A percentile compares a stretch with the other conserved stretches of the same genome.
Conservation (phyloP, 1,284 basidiomycete genomes). For the Tilletiaria anomala region DNA sequence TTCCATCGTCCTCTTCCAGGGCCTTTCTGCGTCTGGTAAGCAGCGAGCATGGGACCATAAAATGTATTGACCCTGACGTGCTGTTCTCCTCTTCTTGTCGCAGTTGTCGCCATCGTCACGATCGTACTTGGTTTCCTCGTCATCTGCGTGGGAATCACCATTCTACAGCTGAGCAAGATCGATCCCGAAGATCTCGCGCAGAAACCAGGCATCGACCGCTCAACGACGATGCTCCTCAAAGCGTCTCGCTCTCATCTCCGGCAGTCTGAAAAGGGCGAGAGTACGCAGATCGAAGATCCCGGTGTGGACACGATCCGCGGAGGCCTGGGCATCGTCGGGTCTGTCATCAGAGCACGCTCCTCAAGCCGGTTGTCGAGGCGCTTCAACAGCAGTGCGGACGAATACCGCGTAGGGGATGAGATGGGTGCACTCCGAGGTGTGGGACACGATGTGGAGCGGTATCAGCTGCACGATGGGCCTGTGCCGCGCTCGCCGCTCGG, state of each 20-base stretch:
- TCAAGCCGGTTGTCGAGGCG: slow-evolving; percentile 19
- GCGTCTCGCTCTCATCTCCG: slow-evolving; percentile 21
- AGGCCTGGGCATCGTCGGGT: slow-evolving; percentile 35
- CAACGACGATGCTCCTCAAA: slow-evolving; percentile 29
- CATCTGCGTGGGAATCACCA: slow-evolving; percentile 69
- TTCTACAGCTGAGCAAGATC: slow-evolving; percentile 85
- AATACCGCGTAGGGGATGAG: slow-evolving; percentile 6
- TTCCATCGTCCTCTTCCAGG: slow-evolving; percentile 64
- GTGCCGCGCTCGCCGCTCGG: too few species aligned
- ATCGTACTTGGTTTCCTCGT: slow-evolving; percentile 75
- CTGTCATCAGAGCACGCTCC: slow-evolving; percentile 32
- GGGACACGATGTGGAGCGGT: slow-evolving; percentile 8
- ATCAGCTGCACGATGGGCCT: slow-evolving; percentile 31
- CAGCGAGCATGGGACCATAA: slow-evolving; percentile 56
- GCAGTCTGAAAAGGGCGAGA: slow-evolving; percentile 9
- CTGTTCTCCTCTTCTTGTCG: too few species aligned
- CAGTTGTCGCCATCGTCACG: slow-evolving; percentile 50
- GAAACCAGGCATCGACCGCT: slow-evolving; percentile 27
- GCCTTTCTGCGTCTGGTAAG: slow-evolving; percentile 66
- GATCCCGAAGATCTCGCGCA: slow-evolving; percentile 31
- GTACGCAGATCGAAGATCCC: slow-evolving; percentile 27
- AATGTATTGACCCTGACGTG: too few species aligned
- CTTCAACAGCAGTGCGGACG: slow-evolving; percentile 20
- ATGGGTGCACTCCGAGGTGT: background rate
- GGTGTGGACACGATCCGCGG: slow-evolving; percentile 38